phyloP scores from a whole-genome alignment of 192 early-diverging fungal species.

The Paraglomus brasilianum region DNA sequence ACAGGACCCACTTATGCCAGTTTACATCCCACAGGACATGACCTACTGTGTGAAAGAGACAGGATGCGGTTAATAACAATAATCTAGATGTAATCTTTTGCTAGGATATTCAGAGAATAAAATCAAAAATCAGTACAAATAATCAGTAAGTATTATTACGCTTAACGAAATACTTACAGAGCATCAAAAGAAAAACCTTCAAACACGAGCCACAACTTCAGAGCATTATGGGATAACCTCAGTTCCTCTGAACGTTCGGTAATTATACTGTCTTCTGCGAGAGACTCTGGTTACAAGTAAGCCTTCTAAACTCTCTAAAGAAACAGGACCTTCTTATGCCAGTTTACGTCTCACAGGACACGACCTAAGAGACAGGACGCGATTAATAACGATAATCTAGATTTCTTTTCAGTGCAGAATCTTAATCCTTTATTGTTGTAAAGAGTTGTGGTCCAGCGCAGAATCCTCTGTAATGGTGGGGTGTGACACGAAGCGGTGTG shows the following conservation, averaged over 20 bases:
- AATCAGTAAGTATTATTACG: neutral
- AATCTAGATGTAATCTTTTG: too few relatives aligned
- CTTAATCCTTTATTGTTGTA: too few relatives aligned
- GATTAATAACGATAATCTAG: too few relatives aligned
- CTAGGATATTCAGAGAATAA: constrained; percentile 12
- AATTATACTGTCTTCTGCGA: constrained; percentile 31
- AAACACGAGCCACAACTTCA: constrained; percentile 19
- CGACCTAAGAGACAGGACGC: too few relatives aligned
- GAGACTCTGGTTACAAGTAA: constrained; percentile 19
- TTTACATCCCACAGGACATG: constrained; percentile 23
- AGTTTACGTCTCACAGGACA: constrained; percentile 11
- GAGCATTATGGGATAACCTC: constrained; percentile 20
- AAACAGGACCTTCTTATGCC: constrained; percentile 11
- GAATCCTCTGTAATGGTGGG: too few relatives aligned
- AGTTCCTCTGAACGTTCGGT: constrained; percentile 30
- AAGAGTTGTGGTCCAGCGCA: too few relatives aligned
- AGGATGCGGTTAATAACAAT: too few relatives aligned
- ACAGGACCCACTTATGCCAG: constrained; percentile 17
- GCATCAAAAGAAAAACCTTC: constrained; percentile 27
- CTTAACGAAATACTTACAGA: constrained; percentile 27
- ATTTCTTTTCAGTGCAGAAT: too few relatives aligned
- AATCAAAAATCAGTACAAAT: constrained; percentile 24
- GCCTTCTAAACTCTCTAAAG: constrained; percentile 22
- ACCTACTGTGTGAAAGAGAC: constrained; percentile 3
- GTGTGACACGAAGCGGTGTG: too few relatives aligned